These are phyloP conservation scores for Nitzschia sp. DNA, from an alignment of 108 stramenopile species.

Conservation along the genomic window DNA sequence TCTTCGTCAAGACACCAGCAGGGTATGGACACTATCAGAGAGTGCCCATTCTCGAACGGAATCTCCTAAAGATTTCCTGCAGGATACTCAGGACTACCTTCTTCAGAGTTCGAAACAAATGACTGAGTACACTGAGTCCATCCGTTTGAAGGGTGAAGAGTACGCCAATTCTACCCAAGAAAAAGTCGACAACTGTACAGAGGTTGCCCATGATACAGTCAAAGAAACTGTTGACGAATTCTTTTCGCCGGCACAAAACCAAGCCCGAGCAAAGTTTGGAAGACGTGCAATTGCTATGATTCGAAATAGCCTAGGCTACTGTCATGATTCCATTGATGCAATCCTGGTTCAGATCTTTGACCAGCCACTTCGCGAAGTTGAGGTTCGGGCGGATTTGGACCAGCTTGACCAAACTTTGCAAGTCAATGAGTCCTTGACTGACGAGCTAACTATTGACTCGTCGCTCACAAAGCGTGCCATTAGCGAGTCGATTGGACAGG, in stretches of 20 bases:
- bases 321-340: conserved; percentile 7
- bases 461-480: not conserved
- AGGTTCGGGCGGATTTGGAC: not conserved
- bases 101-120: not conserved
- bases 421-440: conserved; percentile 17
- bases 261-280: conserved; percentile 1
- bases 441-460: conserved; percentile 18
- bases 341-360: conserved; percentile 10
- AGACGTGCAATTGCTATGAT: not conserved
- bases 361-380: conserved; percentile 9
- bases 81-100: not conserved
- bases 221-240: conserved; percentile 3
- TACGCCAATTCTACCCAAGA: conserved; percentile 1
- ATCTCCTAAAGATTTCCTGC: not conserved
- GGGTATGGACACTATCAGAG: not conserved
- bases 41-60: not conserved
- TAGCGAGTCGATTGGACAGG: not conserved
- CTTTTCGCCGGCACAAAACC: conserved; percentile 13
- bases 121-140: not conserved
- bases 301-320: not conserved
- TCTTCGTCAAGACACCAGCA: not conserved
- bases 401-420: not conserved
- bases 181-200: not conserved
- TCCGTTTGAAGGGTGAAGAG: not conserved
- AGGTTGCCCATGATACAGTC: not conserved